A percentile compares a stretch with the other conserved stretches of the same genome.
phyloP scores from a whole-genome alignment of 176 grass and related monocot genomes.

The Aegilops umbellulata region DNA sequence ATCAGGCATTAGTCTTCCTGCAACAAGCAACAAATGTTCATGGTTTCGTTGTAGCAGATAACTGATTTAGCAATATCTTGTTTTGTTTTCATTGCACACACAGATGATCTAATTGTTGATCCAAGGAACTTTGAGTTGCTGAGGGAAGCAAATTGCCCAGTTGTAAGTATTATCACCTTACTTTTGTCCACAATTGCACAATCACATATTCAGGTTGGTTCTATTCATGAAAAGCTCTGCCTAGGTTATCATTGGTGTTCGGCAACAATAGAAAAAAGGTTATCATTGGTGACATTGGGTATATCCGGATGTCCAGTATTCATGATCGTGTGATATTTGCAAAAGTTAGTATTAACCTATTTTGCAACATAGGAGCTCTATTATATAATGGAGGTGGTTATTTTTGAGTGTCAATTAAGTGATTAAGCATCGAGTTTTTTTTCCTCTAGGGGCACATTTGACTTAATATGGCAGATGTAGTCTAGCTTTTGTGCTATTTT shows the following conservation, averaged over 20 bases:
- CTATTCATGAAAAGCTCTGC: neutral
- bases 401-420: neutral
- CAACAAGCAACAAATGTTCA: neutral
- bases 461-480: neutral
- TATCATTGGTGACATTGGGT: conserved; percentile 5
- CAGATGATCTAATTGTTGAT: conserved; percentile 96
- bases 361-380: neutral
- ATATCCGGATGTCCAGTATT: neutral
- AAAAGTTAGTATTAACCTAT: neutral
- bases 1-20: conserved; percentile 1
- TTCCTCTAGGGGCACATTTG: neutral
- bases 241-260: conserved; percentile 3
- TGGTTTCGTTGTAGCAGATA: neutral
- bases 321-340: neutral
- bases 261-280: neutral
- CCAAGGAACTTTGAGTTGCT: conserved; percentile 97
- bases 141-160: conserved; percentile 91
- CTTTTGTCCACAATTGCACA: conserved; percentile 17
- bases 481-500: neutral
- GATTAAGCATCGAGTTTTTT: neutral
- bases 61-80: neutral
- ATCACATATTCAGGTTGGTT: conserved; percentile 3
- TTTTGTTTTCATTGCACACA: conserved; percentile 15
- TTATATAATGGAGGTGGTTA: neutral
- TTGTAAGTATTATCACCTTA: conserved; percentile 63